Evolutionary conservation across 495 filamentous ascomycete species (phyloP).

Genomic region (Penicillium mononematosum): DNA sequence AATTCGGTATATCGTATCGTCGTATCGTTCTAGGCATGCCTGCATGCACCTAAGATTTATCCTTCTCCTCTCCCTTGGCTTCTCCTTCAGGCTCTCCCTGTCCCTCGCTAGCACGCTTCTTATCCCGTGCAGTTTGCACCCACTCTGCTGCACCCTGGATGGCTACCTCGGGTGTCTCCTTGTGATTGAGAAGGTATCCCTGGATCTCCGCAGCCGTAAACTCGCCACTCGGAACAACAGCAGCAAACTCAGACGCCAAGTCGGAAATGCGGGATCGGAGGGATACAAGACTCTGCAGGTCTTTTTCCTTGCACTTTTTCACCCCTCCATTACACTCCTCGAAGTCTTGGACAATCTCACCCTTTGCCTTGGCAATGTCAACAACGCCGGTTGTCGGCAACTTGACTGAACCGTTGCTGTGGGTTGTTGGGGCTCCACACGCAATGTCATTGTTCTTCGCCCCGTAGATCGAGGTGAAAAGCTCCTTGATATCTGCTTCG

Average conservation of each 20-base stretch:
- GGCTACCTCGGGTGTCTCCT: conserved; percentile 58
- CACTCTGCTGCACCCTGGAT: conserved; percentile 57
- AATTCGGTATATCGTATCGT: not conserved
- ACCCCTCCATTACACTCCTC: conserved; percentile 1
- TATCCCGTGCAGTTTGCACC: conserved; percentile 55
- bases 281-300: conserved; percentile 7
- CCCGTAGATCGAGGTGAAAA: conserved; percentile 72
- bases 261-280: conserved; percentile 31
- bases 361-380: not conserved
- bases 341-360: not conserved
- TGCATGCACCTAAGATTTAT: not conserved
- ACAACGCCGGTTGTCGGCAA: not conserved
- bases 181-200: conserved; percentile 69
- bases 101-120: conserved; percentile 36
- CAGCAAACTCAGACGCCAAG: conserved; percentile 59
- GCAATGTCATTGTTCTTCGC: conserved; percentile 31
- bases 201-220: conserved; percentile 79
- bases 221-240: conserved; percentile 57
- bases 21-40: not conserved
- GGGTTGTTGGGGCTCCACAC: not conserved
- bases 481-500: conserved; percentile 57
- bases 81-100: not conserved
- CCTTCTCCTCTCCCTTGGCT: conserved; percentile 5
- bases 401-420: conserved; percentile 3
- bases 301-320: conserved; percentile 6